Evolutionary conservation across 495 filamentous ascomycete species (phyloP).

Genomic region (Podospora bellae-mahoneyi): DNA sequence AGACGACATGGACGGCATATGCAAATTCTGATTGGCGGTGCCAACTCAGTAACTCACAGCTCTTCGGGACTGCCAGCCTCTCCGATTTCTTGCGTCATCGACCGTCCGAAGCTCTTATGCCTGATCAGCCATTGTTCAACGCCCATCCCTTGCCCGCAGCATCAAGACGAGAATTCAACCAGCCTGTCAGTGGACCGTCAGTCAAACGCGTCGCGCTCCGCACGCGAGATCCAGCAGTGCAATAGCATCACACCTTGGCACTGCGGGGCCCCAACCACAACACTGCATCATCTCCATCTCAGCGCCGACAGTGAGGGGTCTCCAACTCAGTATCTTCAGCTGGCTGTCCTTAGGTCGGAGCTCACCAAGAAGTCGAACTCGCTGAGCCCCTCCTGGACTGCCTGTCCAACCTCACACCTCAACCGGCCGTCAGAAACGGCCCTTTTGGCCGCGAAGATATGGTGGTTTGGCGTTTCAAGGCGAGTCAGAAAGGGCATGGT

Average conservation of each 20-base stretch:
- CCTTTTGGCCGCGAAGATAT: neutral
- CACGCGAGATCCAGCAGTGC: neutral
- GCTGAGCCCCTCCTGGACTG: too few species aligned
- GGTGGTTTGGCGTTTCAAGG: too few species aligned
- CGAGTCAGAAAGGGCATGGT: neutral
- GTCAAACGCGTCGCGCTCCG: too few species aligned
- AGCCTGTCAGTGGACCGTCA: neutral
- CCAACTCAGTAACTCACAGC: neutral
- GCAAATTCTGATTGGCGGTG: neutral
- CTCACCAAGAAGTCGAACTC: too few species aligned
- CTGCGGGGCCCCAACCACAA: neutral
- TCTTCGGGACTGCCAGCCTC: neutral
- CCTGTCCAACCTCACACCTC: too few species aligned
- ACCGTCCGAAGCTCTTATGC: neutral
- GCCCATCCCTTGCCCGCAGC: neutral
- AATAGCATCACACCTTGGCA: neutral
- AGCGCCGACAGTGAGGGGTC: neutral
- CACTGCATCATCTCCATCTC: neutral
- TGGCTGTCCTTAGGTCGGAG: too few species aligned
- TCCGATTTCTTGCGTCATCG: constrained; percentile 6
- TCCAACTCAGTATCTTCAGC: too few species aligned
- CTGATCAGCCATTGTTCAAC: neutral
- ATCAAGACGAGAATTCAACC: neutral
- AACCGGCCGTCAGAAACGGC: neutral
- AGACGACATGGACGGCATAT: neutral